These are phyloP conservation scores for Macrolepiota dolichaula DNA, from an alignment of 768 basidiomycete species.

Conservation along the genomic window DNA sequence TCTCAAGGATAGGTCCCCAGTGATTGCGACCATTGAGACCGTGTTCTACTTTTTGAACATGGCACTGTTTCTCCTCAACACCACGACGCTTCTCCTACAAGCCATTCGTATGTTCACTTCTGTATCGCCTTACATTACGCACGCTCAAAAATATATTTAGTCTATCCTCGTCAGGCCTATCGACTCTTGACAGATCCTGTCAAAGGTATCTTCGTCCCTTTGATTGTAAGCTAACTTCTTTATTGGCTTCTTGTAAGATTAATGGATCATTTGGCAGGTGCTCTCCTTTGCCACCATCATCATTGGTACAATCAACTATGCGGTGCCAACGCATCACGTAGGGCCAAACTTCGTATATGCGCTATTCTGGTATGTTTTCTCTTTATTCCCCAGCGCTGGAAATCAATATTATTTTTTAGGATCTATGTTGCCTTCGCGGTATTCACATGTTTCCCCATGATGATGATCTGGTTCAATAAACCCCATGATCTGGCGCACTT, in stretches of 20 bases:
- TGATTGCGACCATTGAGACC: slow-evolving; percentile 35
- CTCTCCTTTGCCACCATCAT: slow-evolving; percentile 49
- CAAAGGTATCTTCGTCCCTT: slow-evolving; percentile 41
- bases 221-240: slow-evolving; percentile 17
- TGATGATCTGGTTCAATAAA: slow-evolving; percentile 47
- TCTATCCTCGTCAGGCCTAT: slow-evolving; percentile 40
- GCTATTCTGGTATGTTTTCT: slow-evolving; percentile 37
- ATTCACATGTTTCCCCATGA: slow-evolving; percentile 41
- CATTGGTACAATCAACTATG: slow-evolving; percentile 46
- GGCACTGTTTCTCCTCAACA: slow-evolving; percentile 39
- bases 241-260: background rate
- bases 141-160: slow-evolving; percentile 18
- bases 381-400: background rate
- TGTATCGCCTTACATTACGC: background rate
- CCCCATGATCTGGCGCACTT: slow-evolving; percentile 41
- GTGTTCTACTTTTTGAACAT: slow-evolving; percentile 46
- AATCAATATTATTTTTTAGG: slow-evolving; percentile 21
- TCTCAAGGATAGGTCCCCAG: slow-evolving; percentile 28
- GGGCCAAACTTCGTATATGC: slow-evolving; percentile 32
- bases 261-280: slow-evolving; percentile 24
- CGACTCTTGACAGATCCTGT: slow-evolving; percentile 41
- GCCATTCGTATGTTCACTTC: slow-evolving; percentile 30
- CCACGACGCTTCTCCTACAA: slow-evolving; percentile 37
- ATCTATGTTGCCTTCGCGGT: slow-evolving; percentile 36
- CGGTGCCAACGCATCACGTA: slow-evolving; percentile 33